Conservation (phyloP, 805 yeast genomes). For the Spathaspora boniae region DNA sequence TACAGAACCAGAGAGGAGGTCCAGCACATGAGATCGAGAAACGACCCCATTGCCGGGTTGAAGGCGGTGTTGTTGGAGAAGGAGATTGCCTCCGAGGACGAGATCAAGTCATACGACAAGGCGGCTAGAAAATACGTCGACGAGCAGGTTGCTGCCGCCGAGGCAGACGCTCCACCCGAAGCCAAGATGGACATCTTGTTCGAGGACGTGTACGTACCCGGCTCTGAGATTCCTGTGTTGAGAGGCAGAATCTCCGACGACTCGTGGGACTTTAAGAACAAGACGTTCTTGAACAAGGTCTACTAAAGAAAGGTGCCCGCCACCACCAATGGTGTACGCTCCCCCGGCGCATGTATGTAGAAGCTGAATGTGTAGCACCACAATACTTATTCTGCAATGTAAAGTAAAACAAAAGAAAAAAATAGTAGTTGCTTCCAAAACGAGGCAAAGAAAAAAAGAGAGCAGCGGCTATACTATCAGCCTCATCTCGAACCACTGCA, state of each 20-base stretch:
- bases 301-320: too few species aligned
- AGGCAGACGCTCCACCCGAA: constrained; percentile 91
- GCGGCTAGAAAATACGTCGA: constrained; percentile 94
- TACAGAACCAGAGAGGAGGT: constrained; percentile 99
- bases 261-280: constrained; percentile 75
- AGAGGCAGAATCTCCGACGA: constrained; percentile 98
- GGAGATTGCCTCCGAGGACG: constrained; percentile 88
- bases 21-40: constrained; percentile 98
- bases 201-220: constrained; percentile 95
- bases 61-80: constrained; percentile 81
- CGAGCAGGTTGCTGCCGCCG: constrained; percentile 91
- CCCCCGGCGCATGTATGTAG: not conserved
- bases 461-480: not conserved
- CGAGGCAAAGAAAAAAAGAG: not conserved
- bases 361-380: too few species aligned
- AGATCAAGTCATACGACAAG: constrained; percentile 91
- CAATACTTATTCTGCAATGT: not conserved
- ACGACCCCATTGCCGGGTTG: constrained; percentile 96
- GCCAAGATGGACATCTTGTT: constrained; percentile 91
- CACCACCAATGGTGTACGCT: not conserved
- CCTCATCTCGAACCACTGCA: not conserved
- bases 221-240: constrained; percentile 85
- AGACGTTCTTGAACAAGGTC: constrained; percentile 44
- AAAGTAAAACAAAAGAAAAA: not conserved
- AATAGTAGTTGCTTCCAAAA: too few species aligned